These are phyloP conservation scores for Nicotiana tomentosiformis DNA, from an alignment of 257 asterid species.

Conservation along the genomic window DNA sequence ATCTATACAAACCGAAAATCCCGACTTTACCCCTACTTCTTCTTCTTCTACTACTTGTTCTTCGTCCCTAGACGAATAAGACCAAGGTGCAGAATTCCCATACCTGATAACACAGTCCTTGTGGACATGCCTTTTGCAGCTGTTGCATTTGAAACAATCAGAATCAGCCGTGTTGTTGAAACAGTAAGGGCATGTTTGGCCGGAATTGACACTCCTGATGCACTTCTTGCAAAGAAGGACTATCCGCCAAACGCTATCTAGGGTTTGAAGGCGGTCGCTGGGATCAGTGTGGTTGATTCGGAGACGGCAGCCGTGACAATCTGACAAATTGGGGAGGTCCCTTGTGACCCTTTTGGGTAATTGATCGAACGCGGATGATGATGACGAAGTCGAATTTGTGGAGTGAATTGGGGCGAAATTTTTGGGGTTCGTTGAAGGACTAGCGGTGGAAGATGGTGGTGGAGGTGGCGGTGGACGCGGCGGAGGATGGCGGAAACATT, in stretches of 20 bases:
- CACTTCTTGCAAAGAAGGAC: constrained; percentile 74
- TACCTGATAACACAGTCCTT: constrained; percentile 42
- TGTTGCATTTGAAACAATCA: constrained; percentile 38
- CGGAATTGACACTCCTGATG: constrained; percentile 33
- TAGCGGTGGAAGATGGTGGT: background rate
- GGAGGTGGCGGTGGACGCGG: constrained; percentile 7
- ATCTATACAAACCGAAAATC: constrained; percentile 52
- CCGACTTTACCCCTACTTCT: constrained; percentile 15
- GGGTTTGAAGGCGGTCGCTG: constrained; percentile 58
- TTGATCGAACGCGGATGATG: constrained; percentile 7
- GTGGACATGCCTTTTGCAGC: constrained; percentile 55
- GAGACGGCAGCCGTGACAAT: constrained; percentile 69
- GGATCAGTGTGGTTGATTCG: constrained; percentile 59
- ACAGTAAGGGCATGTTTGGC: constrained; percentile 68
- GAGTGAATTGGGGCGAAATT: background rate
- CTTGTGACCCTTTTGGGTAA: constrained; percentile 49
- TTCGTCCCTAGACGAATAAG: constrained; percentile 32
- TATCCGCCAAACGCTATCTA: constrained; percentile 84
- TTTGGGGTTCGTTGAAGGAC: background rate
- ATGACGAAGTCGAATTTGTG: constrained; percentile 4
- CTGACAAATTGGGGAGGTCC: constrained; percentile 67
- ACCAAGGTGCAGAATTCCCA: constrained; percentile 60
- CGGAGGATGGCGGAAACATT: constrained; percentile 5
- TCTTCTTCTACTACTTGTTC: no score
- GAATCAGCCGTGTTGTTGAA: constrained; percentile 36